Evolutionary conservation across 495 filamentous ascomycete species (phyloP), one percentile per base, ranked within the genome.

Genomic region (Evernia prunastri): DNA sequence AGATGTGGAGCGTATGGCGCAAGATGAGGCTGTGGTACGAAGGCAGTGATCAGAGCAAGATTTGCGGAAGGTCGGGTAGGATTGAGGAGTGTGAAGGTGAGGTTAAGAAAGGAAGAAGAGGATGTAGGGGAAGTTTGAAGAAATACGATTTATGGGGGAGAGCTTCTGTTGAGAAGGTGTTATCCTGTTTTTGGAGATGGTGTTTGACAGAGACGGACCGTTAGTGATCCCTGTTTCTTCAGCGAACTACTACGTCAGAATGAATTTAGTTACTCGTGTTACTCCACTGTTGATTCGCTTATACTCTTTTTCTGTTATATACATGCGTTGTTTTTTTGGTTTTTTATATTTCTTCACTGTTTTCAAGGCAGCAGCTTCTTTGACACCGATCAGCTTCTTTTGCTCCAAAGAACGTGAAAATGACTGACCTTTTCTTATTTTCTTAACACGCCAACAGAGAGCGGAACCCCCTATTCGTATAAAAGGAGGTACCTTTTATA

Each of bases 111-210:
- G 7, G 51, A 33, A 54, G 29, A 54, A 18, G 27, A 18, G 1
- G 15, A 13, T 20, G 27, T 15, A 33, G 25, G 0, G 29, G 29
- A 10, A 33, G 51, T 6, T 15, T 27, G 17, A 33, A 54, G 12
- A 29, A 20, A 20, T 23, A 12, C 17, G n/a, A n/a, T n/a, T n/a
- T n/a, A n/a, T n/a, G 0, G 13, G 29, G 13, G 9, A 20, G 29
- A 54, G 51, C 51, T 54, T 54, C 51, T 54, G 51, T 54, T 54
- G 51, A 54, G 49, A 53, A 53, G 51, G 51, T 54, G 51, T 33
- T 54, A 54, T 33, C 51, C 27, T 54, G 27, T 18, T 49, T 43
- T 51, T 33, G 29, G 18, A 33, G 51, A 33, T 33, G 0, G 51
- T 54, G 51, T 54, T n/a, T 54, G 51, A 54, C 17, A 54, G 23